Conservation (phyloP, 257 asterid species). For the Dorcoceras hygrometricum region DNA sequence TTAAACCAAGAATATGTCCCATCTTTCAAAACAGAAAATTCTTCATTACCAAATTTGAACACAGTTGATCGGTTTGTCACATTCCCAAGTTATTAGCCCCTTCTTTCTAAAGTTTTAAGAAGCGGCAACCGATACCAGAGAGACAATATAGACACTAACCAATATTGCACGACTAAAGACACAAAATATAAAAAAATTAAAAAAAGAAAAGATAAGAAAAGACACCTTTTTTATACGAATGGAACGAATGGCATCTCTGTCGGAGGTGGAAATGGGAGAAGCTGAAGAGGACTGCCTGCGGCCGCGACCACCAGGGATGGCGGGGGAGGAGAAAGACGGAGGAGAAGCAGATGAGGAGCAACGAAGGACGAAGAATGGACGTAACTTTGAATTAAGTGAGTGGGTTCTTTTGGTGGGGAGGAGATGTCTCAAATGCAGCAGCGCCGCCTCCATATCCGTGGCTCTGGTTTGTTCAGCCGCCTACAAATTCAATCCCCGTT, state of each 20-base stretch:
- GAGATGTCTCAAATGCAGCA: constrained; percentile 45
- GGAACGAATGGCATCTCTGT: constrained; percentile 81
- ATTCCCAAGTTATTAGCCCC: background rate
- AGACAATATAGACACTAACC: background rate
- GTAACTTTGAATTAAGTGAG: constrained; percentile 16
- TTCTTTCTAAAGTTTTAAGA: background rate
- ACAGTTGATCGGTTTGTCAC: too few relatives aligned
- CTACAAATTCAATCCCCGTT: background rate
- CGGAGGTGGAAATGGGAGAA: constrained; percentile 61
- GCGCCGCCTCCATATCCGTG: constrained; percentile 40
- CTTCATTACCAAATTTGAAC: too few relatives aligned
- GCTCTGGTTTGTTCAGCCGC: constrained; percentile 7
- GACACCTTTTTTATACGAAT: constrained; percentile 77
- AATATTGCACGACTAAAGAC: background rate
- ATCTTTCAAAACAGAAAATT: background rate
- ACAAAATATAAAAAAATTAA: background rate
- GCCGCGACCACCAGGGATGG: constrained; percentile 39
- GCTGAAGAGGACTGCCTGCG: constrained; percentile 40
- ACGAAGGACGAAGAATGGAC: constrained; percentile 38
- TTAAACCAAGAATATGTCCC: background rate
- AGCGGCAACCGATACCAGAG: background rate
- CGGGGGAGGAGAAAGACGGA: constrained; percentile 28
- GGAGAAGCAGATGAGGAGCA: constrained; percentile 55
- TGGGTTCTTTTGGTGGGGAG: constrained; percentile 27
- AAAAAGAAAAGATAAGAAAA: too few relatives aligned